phyloP scores from a whole-genome alignment of 352 stramenopile species.

The Phytophthora macrochlamydospora region DNA sequence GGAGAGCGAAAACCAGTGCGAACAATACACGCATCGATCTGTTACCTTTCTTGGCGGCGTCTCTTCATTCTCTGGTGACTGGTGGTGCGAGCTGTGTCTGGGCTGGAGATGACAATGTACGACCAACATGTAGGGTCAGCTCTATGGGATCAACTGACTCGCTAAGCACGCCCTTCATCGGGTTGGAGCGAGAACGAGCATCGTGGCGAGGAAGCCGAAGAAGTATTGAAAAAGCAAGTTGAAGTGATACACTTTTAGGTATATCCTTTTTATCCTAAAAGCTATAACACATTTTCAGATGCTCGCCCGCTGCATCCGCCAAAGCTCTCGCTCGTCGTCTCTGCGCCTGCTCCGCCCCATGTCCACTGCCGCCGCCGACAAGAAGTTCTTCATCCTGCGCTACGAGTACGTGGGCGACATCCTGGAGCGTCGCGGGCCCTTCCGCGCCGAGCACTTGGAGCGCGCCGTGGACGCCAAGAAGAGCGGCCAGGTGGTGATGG shows the following conservation, averaged over 20 bases:
- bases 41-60: not conserved
- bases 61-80: no score
- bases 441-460: slow-evolving; percentile 68
- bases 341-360: slow-evolving; percentile 34
- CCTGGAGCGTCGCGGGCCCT: slow-evolving; percentile 69
- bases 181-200: no score
- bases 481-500: slow-evolving; percentile 69
- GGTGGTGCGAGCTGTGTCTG: no score
- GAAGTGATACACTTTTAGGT: not conserved
- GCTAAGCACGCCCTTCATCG: no score
- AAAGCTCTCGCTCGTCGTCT: slow-evolving; percentile 15
- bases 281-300: slow-evolving; percentile 1
- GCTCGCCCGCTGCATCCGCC: slow-evolving; percentile 20
- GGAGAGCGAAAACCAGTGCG: not conserved
- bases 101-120: no score
- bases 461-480: slow-evolving; percentile 55
- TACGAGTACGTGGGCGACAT: slow-evolving; percentile 84
- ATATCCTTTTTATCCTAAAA: no score
- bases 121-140: no score
- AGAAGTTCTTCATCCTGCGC: slow-evolving; percentile 73
- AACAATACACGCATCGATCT: not conserved
- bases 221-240: not conserved
- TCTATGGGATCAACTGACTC: no score
- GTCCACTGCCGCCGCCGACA: slow-evolving; percentile 40
- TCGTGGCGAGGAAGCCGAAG: no score